A percentile compares a stretch with the other conserved stretches of the same genome.
These are phyloP conservation scores for Anthracocystis panici-leucophaei DNA, from an alignment of 1,284 basidiomycete species.

Conservation along the genomic window DNA sequence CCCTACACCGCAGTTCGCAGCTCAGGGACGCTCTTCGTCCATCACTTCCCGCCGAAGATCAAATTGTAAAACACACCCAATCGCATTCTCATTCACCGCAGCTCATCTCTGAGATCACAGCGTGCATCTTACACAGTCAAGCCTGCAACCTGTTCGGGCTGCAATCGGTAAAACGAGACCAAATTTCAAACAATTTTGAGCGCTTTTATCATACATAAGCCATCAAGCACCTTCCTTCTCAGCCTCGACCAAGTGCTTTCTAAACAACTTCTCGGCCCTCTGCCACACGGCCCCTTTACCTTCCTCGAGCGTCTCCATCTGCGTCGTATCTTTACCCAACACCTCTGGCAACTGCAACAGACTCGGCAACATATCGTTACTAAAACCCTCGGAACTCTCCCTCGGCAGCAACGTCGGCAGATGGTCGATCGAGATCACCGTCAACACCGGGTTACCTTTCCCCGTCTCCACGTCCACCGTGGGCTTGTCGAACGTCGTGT, in stretches of 20 bases:
- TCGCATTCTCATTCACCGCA: too few species aligned
- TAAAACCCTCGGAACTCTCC: slow-evolving; percentile 97
- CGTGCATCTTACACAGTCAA: too few species aligned
- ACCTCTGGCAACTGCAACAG: slow-evolving; percentile 64
- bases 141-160: too few species aligned
- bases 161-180: not conserved
- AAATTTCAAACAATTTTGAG: not conserved
- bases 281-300: slow-evolving; percentile 78
- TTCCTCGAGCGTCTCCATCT: slow-evolving; percentile 48
- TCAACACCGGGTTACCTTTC: slow-evolving; percentile 72
- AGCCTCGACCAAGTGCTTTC: slow-evolving; percentile 75
- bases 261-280: slow-evolving; percentile 88
- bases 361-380: slow-evolving; percentile 86
- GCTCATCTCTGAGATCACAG: too few species aligned
- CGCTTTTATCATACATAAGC: not conserved
- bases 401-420: slow-evolving; percentile 94
- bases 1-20: too few species aligned
- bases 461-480: slow-evolving; percentile 80
- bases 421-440: slow-evolving; percentile 97
- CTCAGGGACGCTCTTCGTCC: too few species aligned
- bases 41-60: too few species aligned
- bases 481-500: slow-evolving; percentile 94
- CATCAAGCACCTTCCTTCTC: slow-evolving; percentile 38
- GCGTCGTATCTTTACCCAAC: slow-evolving; percentile 54
- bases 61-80: too few species aligned